Evolutionary conservation across 2,329 filamentous ascomycete species (phyloP).

Genomic region (Stagonosporopsis tanaceti): DNA sequence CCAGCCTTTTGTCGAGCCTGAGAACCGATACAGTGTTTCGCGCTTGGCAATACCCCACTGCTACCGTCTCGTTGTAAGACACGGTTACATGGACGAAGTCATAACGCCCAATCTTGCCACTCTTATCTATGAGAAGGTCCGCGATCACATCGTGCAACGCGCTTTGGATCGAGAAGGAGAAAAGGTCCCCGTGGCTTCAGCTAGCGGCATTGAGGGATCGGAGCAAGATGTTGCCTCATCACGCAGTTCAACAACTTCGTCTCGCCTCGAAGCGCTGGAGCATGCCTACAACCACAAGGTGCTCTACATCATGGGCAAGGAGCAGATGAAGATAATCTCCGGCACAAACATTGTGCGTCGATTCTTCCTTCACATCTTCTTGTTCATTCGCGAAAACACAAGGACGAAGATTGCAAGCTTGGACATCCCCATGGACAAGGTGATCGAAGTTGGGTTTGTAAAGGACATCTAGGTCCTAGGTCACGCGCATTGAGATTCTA

Average conservation of each 20-base stretch:
- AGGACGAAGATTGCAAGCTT: constrained; percentile 72
- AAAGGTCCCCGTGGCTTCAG: constrained; percentile 17
- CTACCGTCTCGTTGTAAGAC: constrained; percentile 73
- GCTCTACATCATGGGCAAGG: constrained; percentile 65
- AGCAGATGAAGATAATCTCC: constrained; percentile 49
- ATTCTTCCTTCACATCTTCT: constrained; percentile 62
- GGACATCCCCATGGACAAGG: constrained; percentile 64
- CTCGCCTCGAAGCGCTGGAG: constrained; percentile 49
- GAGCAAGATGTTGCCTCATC: constrained; percentile 12
- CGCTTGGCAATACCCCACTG: constrained; percentile 65
- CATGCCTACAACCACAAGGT: constrained; percentile 57
- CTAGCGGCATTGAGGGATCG: constrained; percentile 7
- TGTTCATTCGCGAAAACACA: constrained; percentile 73
- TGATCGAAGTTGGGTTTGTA: constrained; percentile 74
- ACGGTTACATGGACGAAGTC: constrained; percentile 77
- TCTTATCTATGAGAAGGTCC: constrained; percentile 65
- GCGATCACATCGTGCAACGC: constrained; percentile 46
- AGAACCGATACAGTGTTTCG: constrained; percentile 59
- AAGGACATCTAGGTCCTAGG: constrained; percentile 64
- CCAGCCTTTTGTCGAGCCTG: constrained; percentile 54
- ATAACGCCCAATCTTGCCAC: constrained; percentile 68
- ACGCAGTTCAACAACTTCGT: constrained; percentile 33
- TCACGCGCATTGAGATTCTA: too few species aligned
- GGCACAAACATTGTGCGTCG: constrained; percentile 55
- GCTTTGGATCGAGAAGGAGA: constrained; percentile 41